phyloP scores from a whole-genome alignment of 495 filamentous ascomycete species.

The Penicillium salamii region DNA sequence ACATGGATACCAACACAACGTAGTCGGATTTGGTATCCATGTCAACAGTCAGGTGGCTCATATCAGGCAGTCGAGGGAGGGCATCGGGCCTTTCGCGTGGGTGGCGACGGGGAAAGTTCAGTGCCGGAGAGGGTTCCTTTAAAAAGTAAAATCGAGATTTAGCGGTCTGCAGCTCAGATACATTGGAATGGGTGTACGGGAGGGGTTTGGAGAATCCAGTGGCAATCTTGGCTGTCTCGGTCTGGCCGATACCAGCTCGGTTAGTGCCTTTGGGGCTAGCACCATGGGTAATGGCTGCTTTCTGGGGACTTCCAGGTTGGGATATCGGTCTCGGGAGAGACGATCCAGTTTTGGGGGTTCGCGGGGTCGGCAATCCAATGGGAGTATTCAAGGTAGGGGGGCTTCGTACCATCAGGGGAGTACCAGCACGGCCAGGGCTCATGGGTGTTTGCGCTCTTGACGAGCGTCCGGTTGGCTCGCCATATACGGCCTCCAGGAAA shows the following conservation, averaged over 20 bases:
- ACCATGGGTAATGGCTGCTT: constrained; percentile 1
- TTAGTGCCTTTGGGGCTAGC: constrained; percentile 8
- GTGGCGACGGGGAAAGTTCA: constrained; percentile 55
- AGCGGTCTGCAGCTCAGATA: constrained; percentile 25
- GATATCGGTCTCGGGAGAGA: constrained; percentile 23
- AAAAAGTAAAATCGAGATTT: constrained; percentile 33
- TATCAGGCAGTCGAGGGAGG: constrained; percentile 69
- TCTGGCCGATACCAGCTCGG: constrained; percentile 2
- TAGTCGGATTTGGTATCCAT: constrained; percentile 76
- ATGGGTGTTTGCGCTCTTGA: constrained; percentile 81
- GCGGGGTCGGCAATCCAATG: constrained; percentile 21
- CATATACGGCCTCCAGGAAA: constrained; percentile 79
- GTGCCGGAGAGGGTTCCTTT: constrained; percentile 51
- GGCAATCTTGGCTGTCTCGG: constrained; percentile 13
- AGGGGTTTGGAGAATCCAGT: constrained; percentile 12
- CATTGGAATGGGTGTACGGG: constrained; percentile 20
- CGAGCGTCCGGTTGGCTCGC: constrained; percentile 58
- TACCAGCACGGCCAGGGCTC: constrained; percentile 53
- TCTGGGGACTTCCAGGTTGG: constrained; percentile 23
- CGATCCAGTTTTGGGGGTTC: constrained; percentile 20
- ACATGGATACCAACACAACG: constrained; percentile 91
- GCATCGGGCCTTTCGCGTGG: constrained; percentile 59
- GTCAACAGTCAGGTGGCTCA: constrained; percentile 64
- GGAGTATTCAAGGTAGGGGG: constrained; percentile 25
- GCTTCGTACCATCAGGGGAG: constrained; percentile 44